phyloP scores from a whole-genome alignment of 306 rosid genomes.

The Cicer judaicum region DNA sequence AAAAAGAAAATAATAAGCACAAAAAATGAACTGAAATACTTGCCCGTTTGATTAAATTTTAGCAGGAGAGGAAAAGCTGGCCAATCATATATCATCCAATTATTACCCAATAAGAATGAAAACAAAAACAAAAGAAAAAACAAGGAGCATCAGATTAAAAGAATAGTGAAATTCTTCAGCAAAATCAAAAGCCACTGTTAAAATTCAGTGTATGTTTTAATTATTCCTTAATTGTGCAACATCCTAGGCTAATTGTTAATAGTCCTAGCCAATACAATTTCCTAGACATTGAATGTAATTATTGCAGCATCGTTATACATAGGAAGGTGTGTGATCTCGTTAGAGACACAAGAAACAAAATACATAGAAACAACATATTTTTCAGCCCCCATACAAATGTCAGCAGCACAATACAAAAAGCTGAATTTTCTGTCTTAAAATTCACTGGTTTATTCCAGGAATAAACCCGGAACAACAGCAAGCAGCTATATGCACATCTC shows the following conservation, averaged over 20 bases:
- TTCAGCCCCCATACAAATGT: neutral
- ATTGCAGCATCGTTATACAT: too few species aligned
- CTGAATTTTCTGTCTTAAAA: constrained; percentile 19
- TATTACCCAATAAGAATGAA: constrained; percentile 5
- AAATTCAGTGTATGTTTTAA: too few species aligned
- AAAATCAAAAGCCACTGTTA: constrained; percentile 1
- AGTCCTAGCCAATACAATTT: too few species aligned
- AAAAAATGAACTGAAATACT: constrained; percentile 2
- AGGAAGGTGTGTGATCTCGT: too few species aligned
- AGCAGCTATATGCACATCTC: constrained; percentile 27
- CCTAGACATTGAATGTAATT: too few species aligned
- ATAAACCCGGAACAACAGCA: constrained; percentile 16
- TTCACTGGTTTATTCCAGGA: constrained; percentile 16
- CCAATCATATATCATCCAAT: constrained; percentile 28
- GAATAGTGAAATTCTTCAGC: constrained; percentile 42
- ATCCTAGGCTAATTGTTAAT: too few species aligned
- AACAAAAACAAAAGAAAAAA: constrained; percentile 26
- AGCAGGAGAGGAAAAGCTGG: constrained; percentile 23
- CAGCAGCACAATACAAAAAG: constrained; percentile 27
- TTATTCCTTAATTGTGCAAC: too few species aligned
- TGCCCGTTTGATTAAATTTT: constrained; percentile 26
- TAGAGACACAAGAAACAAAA: too few species aligned
- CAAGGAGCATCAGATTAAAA: constrained; percentile 15
- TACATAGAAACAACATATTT: too few species aligned
- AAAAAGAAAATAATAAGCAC: constrained; percentile 27